These are phyloP conservation scores for Crithidia fasciculata DNA, from an alignment of 208 protist species.

Conservation along the genomic window DNA sequence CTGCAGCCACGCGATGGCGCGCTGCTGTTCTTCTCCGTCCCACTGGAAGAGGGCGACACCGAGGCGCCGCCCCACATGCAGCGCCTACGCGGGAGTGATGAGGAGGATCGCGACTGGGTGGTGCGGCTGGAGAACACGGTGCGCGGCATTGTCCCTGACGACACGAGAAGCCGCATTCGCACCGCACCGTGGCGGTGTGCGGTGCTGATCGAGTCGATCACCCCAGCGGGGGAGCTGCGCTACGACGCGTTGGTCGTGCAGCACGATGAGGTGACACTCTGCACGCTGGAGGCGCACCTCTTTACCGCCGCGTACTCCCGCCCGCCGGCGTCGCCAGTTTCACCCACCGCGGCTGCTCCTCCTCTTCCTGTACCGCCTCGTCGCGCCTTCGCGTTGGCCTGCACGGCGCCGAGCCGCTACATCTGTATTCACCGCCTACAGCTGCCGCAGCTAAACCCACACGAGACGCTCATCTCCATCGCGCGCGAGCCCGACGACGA, in stretches of 20 bases:
- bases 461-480: conserved; percentile 28
- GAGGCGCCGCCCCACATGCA: conserved; percentile 21
- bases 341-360: background rate
- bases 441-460: conserved; percentile 16
- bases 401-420: conserved; percentile 27
- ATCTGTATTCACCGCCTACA: conserved; percentile 18
- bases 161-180: background rate
- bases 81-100: conserved; percentile 17
- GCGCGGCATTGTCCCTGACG: conserved; percentile 14
- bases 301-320: conserved; percentile 11
- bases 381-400: conserved; percentile 12
- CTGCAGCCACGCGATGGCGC: conserved; percentile 29
- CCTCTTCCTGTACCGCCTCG: background rate
- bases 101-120: conserved; percentile 25
- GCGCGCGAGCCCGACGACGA: conserved; percentile 24
- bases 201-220: conserved; percentile 24
- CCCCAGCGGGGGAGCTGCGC: conserved; percentile 2
- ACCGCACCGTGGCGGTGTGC: conserved; percentile 23
- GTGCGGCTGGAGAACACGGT: conserved; percentile 30
- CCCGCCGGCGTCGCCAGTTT: background rate
- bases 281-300: conserved; percentile 28
- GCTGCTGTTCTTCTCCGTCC: conserved; percentile 26
- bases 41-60: conserved; percentile 20
- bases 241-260: conserved; percentile 33
- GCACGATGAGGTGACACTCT: conserved; percentile 20